Base-by-base conservation (phyloP, 1,139 yeast species). In the Taphrina pruni region DNA sequence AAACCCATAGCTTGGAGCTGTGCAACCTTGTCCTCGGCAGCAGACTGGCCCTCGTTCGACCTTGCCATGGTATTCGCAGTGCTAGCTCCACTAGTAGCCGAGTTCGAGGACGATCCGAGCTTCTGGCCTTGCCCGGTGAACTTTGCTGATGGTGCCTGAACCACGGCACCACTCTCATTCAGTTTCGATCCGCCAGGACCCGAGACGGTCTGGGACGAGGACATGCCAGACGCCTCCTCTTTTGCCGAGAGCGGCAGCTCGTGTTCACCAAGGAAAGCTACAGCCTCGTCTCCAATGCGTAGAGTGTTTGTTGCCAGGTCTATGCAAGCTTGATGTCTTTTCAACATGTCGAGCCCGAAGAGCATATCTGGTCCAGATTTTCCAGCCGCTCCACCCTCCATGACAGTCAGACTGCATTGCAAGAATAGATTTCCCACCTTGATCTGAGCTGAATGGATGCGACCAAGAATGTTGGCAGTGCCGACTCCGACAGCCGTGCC, bases 401-500 rank as follows among this genome's bases (percentile, higher is more conserved):
- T 79, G 1, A 94, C 94, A 1, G 87, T 86, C 76, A 94, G 90
- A 36, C 94, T 85, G 75, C 97, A 90, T 0, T 97, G 94, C 70
- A 87, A 82, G 73, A 80, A 85, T 20, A 83, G 81, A 51, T 85
- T 81, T 21, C 91, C 97, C 48, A 94, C 87, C 72, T 87, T 87
- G 58, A 94, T 84, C 35, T 96, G 97, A 0, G 92, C 96, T 74
- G 92, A 88, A 77, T 94, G 98, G 62, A 95, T 88, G 71, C 90
- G 84, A 5, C 99, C 99, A 43, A 87, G 78, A 69, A 91, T 90
- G 72, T 85, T 83, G 56, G 90, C 87, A 0, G 88, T 83, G 0
- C 99, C 99, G 6, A 94, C 98, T 46, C 99, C 99, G 72, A 86
- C 81, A 1, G 97, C 98, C 74, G 87, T 86, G 35, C 97, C 97